These are phyloP conservation scores for Fraxinus nigra DNA, from an alignment of 305 asterid genomes.

Conservation along the genomic window DNA sequence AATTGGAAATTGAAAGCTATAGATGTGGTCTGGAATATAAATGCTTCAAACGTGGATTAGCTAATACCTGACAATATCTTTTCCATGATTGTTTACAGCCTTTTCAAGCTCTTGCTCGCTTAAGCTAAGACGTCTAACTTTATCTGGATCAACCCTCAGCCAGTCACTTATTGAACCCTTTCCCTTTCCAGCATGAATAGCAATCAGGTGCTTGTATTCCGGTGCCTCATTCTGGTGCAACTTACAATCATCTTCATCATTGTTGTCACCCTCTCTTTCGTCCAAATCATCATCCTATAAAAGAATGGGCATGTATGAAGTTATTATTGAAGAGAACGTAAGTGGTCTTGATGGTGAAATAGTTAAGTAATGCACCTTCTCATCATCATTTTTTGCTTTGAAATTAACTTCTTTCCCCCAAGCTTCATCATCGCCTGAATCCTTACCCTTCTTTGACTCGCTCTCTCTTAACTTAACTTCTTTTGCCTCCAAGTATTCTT, in stretches of 20 bases:
- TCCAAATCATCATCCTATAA: slow-evolving; percentile 43
- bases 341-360: slow-evolving; percentile 15
- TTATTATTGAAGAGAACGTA: slow-evolving; percentile 4
- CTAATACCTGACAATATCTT: slow-evolving; percentile 66
- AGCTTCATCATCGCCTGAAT: slow-evolving; percentile 40
- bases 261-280: slow-evolving; percentile 46
- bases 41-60: slow-evolving; percentile 7
- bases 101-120: slow-evolving; percentile 81
- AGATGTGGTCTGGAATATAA: neutral
- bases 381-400: slow-evolving; percentile 31
- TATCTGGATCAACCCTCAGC: slow-evolving; percentile 62
- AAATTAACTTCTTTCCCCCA: slow-evolving; percentile 58
- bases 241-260: slow-evolving; percentile 48
- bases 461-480: slow-evolving; percentile 43
- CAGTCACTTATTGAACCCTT: slow-evolving; percentile 79
- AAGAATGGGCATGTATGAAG: slow-evolving; percentile 20
- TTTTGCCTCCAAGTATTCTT: slow-evolving; percentile 70
- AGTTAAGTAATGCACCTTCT: slow-evolving; percentile 40
- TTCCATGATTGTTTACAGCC: slow-evolving; percentile 56
- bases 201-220: slow-evolving; percentile 66
- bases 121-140: slow-evolving; percentile 93
- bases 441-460: slow-evolving; percentile 39
- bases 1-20: slow-evolving; percentile 10
- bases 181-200: slow-evolving; percentile 92
- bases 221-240: slow-evolving; percentile 49